phyloP scores from a whole-genome alignment of 768 basidiomycete genomes.

The Suillus lakei region DNA sequence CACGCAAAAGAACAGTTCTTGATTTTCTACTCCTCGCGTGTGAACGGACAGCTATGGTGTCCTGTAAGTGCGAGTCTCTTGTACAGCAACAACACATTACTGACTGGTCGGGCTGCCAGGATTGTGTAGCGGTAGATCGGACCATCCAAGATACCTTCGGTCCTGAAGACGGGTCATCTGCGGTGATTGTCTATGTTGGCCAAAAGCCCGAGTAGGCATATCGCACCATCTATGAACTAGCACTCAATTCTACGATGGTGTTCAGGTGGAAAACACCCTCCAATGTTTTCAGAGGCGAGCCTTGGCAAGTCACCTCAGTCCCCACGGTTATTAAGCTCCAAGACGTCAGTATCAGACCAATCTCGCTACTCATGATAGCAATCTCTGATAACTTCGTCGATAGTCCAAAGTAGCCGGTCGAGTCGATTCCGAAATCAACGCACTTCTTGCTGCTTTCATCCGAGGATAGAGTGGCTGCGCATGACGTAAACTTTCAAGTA shows the following conservation, averaged over 20 bases:
- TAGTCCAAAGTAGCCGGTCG: constrained; percentile 1
- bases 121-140: constrained; percentile 67
- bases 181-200: constrained; percentile 71
- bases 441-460: constrained; percentile 2
- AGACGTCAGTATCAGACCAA: constrained; percentile 48
- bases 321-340: constrained; percentile 70
- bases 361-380: not conserved
- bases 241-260: not conserved
- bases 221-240: constrained; percentile 6
- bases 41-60: constrained; percentile 71
- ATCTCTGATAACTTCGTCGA: not conserved
- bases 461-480: not conserved
- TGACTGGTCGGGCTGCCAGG: constrained; percentile 43
- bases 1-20: constrained; percentile 55
- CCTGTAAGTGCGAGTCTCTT: constrained; percentile 48
- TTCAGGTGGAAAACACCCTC: constrained; percentile 69
- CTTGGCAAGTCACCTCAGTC: constrained; percentile 62
- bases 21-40: constrained; percentile 74
- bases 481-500: not conserved
- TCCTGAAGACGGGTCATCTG: constrained; percentile 49
- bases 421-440: constrained; percentile 2
- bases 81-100: not conserved
- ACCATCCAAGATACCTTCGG: constrained; percentile 57
- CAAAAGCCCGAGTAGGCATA: constrained; percentile 59
- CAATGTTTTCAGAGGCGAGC: constrained; percentile 63